Evolutionary conservation across 163 green algal species (phyloP).

Genomic region (Chlorella variabilis): DNA sequence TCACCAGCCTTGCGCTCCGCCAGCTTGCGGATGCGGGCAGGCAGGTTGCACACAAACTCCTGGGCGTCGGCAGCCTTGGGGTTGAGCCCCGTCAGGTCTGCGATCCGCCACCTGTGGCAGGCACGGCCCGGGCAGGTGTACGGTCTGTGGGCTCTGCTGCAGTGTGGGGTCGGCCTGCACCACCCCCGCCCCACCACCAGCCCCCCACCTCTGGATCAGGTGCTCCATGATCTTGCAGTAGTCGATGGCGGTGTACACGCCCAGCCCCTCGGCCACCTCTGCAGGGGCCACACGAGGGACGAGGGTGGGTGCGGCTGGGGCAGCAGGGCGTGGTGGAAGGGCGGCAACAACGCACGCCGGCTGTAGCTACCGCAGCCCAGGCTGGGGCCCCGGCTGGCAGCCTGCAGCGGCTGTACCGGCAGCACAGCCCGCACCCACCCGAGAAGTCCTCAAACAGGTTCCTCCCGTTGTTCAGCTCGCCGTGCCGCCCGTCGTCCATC

Average conservation of each 20-base stretch:
- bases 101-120: slow-evolving; percentile 66
- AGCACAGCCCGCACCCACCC: no score
- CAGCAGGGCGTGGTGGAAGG: no score
- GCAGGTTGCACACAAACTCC: slow-evolving; percentile 92
- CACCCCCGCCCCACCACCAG: no score
- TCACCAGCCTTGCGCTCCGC: slow-evolving; percentile 70
- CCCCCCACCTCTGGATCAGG: slow-evolving; percentile 75
- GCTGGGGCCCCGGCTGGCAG: no score
- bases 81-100: slow-evolving; percentile 60
- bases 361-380: no score
- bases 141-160: no score
- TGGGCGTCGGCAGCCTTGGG: slow-evolving; percentile 73
- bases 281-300: no score
- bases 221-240: slow-evolving; percentile 96
- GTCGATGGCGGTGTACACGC: slow-evolving; percentile 89
- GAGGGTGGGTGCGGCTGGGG: no score
- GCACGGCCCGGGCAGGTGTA: no score
- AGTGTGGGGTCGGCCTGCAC: no score
- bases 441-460: slow-evolving; percentile 96
- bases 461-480: slow-evolving; percentile 61
- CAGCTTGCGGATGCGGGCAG: slow-evolving; percentile 88
- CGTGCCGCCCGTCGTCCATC: slow-evolving; percentile 64
- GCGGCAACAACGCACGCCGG: no score
- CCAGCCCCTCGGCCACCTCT: slow-evolving; percentile 75
- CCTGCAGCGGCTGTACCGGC: no score